Evolutionary conservation across 2,329 filamentous ascomycete species (phyloP), one percentile per base, ranked within the genome.

Genomic region (Trichophyton equinum): DNA sequence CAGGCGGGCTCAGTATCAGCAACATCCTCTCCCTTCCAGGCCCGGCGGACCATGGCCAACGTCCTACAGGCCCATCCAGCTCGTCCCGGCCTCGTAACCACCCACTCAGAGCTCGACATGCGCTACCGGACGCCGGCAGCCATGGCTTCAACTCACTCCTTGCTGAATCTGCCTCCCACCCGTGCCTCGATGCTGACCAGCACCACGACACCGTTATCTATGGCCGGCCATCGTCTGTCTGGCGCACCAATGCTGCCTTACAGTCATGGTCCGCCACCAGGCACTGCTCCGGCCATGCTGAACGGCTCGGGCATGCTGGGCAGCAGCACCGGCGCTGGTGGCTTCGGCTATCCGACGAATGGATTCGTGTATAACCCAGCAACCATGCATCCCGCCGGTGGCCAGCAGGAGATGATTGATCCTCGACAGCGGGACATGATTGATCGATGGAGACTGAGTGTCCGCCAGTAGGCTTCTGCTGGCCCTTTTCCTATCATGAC

Each of bases 401-500:
- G 18, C 3, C 55, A 40, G 55, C 55, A 18, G 27, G 38, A 40
- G 33, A 57, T 40, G n/a, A 72, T 80, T 68, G 76, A 81, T 67
- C 72, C 76, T 3, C 74, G 74, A 59, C 80, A 82, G 67, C 74
- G 80, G 60, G 81, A 79, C 62, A 73, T 80, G 62, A 83, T 85
- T 71, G 81, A 85, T 73, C 79, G 77, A 38, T 85, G 82, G 82
- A 77, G 82, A 67, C 75, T 80, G 64, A 75, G 74, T 61, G 70
- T 76, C 60, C 61, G 60, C 33, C 58, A 61, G 62, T 64, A 61
- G 22, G 2, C 20, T 9, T 20, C 44, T 47, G 9, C 27, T 30
- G 13, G 15, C 22, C 18, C 11, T 33, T 30, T 13, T 38, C 33
- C 33, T 11, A 4, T 3, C 33, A 38, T 13, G 33, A 38, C 33